Conservation (phyloP, 2,329 filamentous ascomycete genomes). For the Ceratocystis cacaofunesta region DNA sequence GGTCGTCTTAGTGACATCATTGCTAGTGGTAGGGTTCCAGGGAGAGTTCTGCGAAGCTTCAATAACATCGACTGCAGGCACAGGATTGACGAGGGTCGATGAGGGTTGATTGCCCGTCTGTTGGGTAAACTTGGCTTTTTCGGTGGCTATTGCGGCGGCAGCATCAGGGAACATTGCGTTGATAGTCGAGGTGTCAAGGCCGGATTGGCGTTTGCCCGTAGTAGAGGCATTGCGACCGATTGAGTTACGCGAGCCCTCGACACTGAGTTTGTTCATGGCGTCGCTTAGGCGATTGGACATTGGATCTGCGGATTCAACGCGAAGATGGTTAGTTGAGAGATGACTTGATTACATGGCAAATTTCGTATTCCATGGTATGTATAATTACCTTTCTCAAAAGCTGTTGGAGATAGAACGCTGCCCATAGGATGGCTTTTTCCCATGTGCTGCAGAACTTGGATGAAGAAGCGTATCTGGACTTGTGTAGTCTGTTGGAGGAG, state of each 20-base stretch:
- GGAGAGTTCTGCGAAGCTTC: constrained; percentile 58
- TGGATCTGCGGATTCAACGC: constrained; percentile 47
- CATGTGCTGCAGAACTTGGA: constrained; percentile 97
- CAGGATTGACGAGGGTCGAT: constrained; percentile 83
- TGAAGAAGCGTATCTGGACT: constrained; percentile 98
- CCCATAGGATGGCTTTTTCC: constrained; percentile 97
- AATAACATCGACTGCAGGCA: constrained; percentile 36
- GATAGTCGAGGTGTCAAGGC: constrained; percentile 83
- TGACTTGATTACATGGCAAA: background rate
- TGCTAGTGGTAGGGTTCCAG: constrained; percentile 47
- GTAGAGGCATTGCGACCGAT: constrained; percentile 66
- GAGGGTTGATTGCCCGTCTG: constrained; percentile 79
- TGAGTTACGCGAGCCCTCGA: constrained; percentile 76
- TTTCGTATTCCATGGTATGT: background rate
- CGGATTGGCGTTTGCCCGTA: constrained; percentile 74
- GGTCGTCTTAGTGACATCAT: constrained; percentile 51
- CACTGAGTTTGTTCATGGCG: constrained; percentile 88
- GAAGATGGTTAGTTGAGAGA: constrained; percentile 16
- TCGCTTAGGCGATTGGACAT: constrained; percentile 94
- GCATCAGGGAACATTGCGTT: constrained; percentile 99
- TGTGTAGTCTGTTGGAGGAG: constrained; percentile 96
- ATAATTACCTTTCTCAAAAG: constrained; percentile 79
- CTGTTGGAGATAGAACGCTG: constrained; percentile 81
- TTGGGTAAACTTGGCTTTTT: constrained; percentile 94
- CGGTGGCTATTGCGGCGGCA: constrained; percentile 92